phyloP scores from a whole-genome alignment of 371 early-diverging fungal species.

The Smittium mucronatum region DNA sequence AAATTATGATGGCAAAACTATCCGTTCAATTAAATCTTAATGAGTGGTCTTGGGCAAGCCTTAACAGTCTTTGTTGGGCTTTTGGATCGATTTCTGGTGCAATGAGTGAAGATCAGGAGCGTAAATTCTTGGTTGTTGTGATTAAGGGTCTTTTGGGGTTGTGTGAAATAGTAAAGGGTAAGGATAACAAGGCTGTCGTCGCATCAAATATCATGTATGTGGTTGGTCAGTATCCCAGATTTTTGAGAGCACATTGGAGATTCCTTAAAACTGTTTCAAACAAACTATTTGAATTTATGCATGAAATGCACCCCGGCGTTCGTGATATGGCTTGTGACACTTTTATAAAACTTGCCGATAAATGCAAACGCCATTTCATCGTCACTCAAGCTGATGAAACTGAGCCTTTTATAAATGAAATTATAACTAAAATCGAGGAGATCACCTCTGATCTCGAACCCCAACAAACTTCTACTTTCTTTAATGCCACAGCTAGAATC shows the following conservation, averaged over 20 bases:
- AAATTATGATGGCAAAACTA: slow-evolving; percentile 87
- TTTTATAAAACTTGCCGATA: slow-evolving; percentile 95
- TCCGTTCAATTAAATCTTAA: slow-evolving; percentile 80
- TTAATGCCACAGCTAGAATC: slow-evolving; percentile 93
- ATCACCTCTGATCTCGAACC: slow-evolving; percentile 81
- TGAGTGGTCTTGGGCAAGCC: slow-evolving; percentile 92
- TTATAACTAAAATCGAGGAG: slow-evolving; percentile 54
- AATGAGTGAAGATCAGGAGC: slow-evolving; percentile 92
- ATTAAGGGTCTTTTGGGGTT: slow-evolving; percentile 93
- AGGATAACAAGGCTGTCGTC: slow-evolving; percentile 99
- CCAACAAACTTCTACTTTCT: slow-evolving; percentile 88
- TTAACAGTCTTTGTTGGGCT: slow-evolving; percentile 99
- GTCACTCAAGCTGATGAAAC: slow-evolving; percentile 70
- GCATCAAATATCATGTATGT: slow-evolving; percentile 99
- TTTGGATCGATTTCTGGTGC: slow-evolving; percentile 97
- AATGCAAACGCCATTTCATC: slow-evolving; percentile 92
- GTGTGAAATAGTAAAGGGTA: slow-evolving; percentile 88
- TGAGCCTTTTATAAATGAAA: slow-evolving; percentile 87
- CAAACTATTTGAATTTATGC: slow-evolving; percentile 99
- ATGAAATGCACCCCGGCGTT: slow-evolving; percentile 98
- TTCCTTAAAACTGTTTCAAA: slow-evolving; percentile 99
- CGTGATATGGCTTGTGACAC: slow-evolving; percentile 99
- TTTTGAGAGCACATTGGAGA: slow-evolving; percentile 97
- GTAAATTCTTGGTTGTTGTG: slow-evolving; percentile 92
- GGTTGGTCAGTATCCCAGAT: slow-evolving; percentile 97